Evolutionary conservation across 2,329 filamentous ascomycete genomes (phyloP), one percentile per base, ranked within the genome.

Genomic region (Fusarium sp.): DNA sequence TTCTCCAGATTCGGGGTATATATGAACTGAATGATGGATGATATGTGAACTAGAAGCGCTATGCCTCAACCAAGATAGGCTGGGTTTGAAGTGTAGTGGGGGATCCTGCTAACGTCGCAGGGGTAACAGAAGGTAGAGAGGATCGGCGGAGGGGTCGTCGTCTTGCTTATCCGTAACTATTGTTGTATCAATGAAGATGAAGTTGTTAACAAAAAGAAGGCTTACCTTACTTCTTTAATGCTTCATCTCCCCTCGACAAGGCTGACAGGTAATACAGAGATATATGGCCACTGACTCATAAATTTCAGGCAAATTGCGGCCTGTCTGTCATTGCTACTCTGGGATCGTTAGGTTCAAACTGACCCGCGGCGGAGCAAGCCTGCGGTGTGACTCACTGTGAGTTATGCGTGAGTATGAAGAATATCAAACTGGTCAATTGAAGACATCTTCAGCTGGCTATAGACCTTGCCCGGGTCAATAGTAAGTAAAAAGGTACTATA

Each of bases 321-420:
- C 33, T 56, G 14, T 19, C 33, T 25, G 25, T 11, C 27, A 57
- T 45, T 61, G 25, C 44, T 52, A 18, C 29, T 56, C 18, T 23
- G 31, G 27, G 29, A 37, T n/a, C 35, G 18, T 35, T 19, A 56
- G 42, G 23, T 21, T 39, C 31, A 35, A 57, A 41, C 42, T 23
- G 37, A 29, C 33, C 33, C 19, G 12, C 10, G 60, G 60, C 37
- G 60, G 29, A 60, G 35, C 23, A 39, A 39, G n/a, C n/a, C 37
- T 19, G 15, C 60, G 60, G 60, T 25, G 31, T 63, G 60, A 63
- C 60, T 63, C 60, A 63, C 39, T 37, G 5, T 31, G 41, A 46
- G 33, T 10, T 58, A 39, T 35, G n/a, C 15, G 7, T 54, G 14
- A 38, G 14, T 8, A 21, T 29, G 18, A n/a, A 59, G n/a, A 42